Base-by-base conservation (phyloP, 176 grass and related monocot genomes). In the Dendrocalamus sinicus region DNA sequence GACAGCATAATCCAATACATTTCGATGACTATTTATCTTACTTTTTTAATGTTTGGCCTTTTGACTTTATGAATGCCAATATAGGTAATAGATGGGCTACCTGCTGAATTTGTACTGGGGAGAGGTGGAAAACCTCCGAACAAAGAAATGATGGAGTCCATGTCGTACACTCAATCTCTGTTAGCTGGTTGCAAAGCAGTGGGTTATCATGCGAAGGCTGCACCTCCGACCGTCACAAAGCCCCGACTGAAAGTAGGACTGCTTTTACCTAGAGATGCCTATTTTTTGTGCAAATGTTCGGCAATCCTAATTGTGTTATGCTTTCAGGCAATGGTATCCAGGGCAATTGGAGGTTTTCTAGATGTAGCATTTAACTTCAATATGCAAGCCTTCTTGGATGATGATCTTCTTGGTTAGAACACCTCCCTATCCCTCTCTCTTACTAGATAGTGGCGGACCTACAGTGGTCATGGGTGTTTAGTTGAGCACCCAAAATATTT, bases 361-460 rank as follows among this genome's bases (percentile, higher is more conserved):
- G 96, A 98, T 69, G 93, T 98, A 69, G 93, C 96, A 84, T 93
- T 98, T 65, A 95, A 98, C 83, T 98, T 98, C 81, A 95, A 98
- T 70, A 95, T 93, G 79, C 91, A 98, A 89, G 93, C 91, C 53
- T 90, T 98, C 53, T 85, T 94, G 83, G 96, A 98, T 66, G 96
- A 95, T 86, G 95, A 98, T 94, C 75, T 95, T 85, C 90, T 98
- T 91, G 88, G 96, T 98, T 70, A 77, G 68, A 86, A 88, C 60
- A 46, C 47, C 28, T 70, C 51, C 8, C n/a, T 58, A 12, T 22
- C 5, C 11, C 1, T 61, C 14, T 67, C 2, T 58, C 24, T 17
- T 84, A 72, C 17, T 47, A 79, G 16, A 39, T 39, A 39, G 37
- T 39, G 37, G 37, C 4, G 4, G 37, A 39, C 37, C 37, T 39